These are phyloP conservation scores for Populus nigra DNA, from an alignment of 345 rosid species.

Conservation along the genomic window DNA sequence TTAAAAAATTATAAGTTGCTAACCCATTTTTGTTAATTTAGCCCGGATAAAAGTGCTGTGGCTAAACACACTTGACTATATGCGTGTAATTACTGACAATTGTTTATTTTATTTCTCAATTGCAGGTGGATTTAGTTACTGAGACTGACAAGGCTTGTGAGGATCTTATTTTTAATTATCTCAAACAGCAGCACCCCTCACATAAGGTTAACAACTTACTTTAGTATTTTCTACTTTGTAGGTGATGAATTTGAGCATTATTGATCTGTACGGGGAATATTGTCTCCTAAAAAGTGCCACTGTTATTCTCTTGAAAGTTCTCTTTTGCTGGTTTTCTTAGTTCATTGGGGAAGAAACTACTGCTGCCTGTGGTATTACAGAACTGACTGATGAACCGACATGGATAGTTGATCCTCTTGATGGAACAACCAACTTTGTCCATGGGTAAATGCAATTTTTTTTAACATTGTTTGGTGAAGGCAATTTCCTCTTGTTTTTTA, in stretches of 20 bases:
- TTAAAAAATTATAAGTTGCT: neutral
- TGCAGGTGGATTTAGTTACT: constrained; percentile 92
- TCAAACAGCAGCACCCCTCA: constrained; percentile 55
- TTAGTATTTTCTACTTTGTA: neutral
- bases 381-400: constrained; percentile 88
- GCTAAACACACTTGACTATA: neutral
- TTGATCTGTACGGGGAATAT: neutral
- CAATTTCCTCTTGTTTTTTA: constrained; percentile 9
- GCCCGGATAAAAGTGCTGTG: neutral
- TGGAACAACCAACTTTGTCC: constrained; percentile 97
- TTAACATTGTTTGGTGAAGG: constrained; percentile 1
- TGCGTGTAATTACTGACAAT: neutral
- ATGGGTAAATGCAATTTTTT: constrained; percentile 51
- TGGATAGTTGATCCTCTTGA: constrained; percentile 99
- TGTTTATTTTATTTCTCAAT: neutral
- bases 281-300: neutral
- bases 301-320: neutral
- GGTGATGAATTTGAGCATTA: neutral
- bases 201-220: constrained; percentile 54
- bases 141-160: constrained; percentile 98
- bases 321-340: constrained; percentile 32
- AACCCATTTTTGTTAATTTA: neutral
- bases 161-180: constrained; percentile 78
- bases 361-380: constrained; percentile 70
- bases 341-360: constrained; percentile 98